Base-by-base conservation (phyloP, 2,329 filamentous ascomycete genomes). In the Aspergillus brasiliensis region DNA sequence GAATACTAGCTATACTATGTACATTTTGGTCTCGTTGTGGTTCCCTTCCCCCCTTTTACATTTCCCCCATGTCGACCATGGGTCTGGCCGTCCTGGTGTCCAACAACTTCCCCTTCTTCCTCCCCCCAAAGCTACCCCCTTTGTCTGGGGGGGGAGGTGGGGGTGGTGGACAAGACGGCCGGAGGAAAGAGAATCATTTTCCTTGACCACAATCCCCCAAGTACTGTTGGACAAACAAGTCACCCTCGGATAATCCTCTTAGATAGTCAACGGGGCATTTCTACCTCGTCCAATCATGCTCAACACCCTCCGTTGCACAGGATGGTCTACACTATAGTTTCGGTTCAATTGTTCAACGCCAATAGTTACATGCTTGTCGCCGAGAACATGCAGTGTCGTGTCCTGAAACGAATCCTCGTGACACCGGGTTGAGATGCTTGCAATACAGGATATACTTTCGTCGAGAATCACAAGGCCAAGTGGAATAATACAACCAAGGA, bases 291-390 rank as follows among this genome's bases (percentile, higher is more conserved):
- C 47, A 38, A 56, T 61, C 52, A 56, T 37, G 42, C 27, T 25
- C 52, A 44, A 42, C 27, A 38, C 48, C 25, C 10, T n/a, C 49
- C 28, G 61, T 63, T 19, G 56, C 58, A 63, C 59, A 51, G 52
- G 52, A 57, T 52, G 49, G 56, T 56, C 54, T 60, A 59, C 55
- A 59, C 40, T 57, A 61, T 61, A 54, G 59, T 59, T 34, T 58
- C 46, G 56, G 47, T 62, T 59, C 56, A 40, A 58, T 64, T 60
- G 54, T 56, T 61, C 46, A 63, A 64, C 60, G 62, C 62, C 62
- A 66, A 61, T 66, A 66, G 62, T 62, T 64, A 64, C 60, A 66
- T 66, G 64, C 62, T 58, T 58, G 57, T 66, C 67, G 58, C 65
- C 63, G 66, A 64, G 55, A 64, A 60, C 57, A 64, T 63, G 60